A percentile compares a stretch with the other conserved stretches of the same genome.
phyloP scores from a whole-genome alignment of 2,329 filamentous ascomycete species.

The Ceratocystis cubensis region DNA sequence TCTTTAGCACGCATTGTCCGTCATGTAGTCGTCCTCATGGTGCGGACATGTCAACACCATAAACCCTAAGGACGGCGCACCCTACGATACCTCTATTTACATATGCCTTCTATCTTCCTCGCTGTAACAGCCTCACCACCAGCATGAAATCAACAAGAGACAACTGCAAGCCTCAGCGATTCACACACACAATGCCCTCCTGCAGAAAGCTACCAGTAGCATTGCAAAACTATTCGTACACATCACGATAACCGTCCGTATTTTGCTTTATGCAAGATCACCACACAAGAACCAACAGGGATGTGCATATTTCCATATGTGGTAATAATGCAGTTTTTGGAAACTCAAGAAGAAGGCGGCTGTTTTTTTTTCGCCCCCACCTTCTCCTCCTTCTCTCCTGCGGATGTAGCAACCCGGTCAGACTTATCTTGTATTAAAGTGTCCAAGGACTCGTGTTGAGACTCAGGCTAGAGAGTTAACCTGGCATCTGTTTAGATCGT shows the following conservation, averaged over 20 bases:
- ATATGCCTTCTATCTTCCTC: too few relatives aligned
- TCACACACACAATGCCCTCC: too few relatives aligned
- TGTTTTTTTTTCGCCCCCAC: not conserved
- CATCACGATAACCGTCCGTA: not conserved
- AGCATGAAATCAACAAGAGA: too few relatives aligned
- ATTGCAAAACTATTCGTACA: not conserved
- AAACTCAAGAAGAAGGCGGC: not conserved
- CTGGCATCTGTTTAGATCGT: not conserved
- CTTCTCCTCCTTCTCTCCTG: not conserved
- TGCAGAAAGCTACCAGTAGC: not conserved
- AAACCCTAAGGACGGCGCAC: too few relatives aligned
- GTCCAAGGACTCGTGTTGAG: not conserved
- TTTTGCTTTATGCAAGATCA: not conserved
- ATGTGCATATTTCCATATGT: not conserved
- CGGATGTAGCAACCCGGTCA: not conserved
- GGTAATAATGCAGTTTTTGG: slow-evolving; percentile 2
- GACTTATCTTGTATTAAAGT: not conserved
- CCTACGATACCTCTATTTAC: too few relatives aligned
- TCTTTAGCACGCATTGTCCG: too few relatives aligned
- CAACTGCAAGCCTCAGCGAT: too few relatives aligned
- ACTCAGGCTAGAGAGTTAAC: not conserved
- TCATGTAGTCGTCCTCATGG: too few relatives aligned
- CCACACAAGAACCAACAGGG: not conserved
- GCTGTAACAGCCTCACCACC: too few relatives aligned
- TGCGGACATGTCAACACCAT: too few relatives aligned